These are phyloP conservation scores for Morella rubra DNA, from an alignment of 306 rosid species.

Conservation along the genomic window DNA sequence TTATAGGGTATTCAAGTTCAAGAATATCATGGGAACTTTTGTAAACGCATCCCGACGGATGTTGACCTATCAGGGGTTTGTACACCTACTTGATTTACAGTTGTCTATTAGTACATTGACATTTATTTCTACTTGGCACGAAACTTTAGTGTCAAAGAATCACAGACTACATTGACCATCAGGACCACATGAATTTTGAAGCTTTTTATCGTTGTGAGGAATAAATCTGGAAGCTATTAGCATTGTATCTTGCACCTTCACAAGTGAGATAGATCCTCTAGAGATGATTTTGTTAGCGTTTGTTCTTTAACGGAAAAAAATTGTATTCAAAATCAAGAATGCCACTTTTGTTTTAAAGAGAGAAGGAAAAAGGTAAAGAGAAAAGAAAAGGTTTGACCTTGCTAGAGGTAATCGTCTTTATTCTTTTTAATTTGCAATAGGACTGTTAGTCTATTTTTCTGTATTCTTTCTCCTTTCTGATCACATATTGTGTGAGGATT, in stretches of 20 bases:
- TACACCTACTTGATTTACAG: slow-evolving; percentile 27
- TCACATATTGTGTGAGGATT: not conserved
- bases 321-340: not conserved
- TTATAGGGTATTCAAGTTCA: slow-evolving; percentile 93
- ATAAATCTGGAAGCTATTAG: not conserved
- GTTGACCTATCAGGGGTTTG: slow-evolving; percentile 94
- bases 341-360: not conserved
- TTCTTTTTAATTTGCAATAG: not conserved
- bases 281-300: not conserved
- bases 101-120: not conserved
- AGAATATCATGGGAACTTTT: slow-evolving; percentile 86
- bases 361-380: not conserved
- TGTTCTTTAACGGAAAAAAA: not conserved
- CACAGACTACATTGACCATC: not conserved
- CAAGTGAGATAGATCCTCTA: not conserved
- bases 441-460: not conserved
- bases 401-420: not conserved
- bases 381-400: not conserved
- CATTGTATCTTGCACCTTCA: not conserved
- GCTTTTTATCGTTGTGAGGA: not conserved
- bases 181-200: not conserved
- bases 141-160: not conserved
- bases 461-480: slow-evolving; percentile 2
- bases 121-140: not conserved
- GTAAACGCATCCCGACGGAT: slow-evolving; percentile 94